Conservation (phyloP, 345 rosid genomes). For the Theobroma cacao region DNA sequence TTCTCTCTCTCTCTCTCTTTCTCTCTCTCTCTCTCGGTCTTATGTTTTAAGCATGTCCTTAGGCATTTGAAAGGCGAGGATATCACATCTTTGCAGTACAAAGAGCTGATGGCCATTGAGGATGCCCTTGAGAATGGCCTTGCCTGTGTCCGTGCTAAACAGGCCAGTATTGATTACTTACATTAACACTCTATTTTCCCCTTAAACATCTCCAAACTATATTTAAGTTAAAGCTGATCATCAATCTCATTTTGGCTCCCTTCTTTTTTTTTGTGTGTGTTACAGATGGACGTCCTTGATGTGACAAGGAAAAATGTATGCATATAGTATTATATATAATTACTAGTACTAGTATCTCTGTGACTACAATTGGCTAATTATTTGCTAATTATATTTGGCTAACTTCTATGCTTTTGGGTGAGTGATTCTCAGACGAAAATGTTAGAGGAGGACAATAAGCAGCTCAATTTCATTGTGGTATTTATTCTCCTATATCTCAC, state of each 20-base stretch:
- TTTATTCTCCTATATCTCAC: background rate
- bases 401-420: background rate
- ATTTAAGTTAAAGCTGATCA: background rate
- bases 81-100: constrained; percentile 35
- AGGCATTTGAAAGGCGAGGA: constrained; percentile 53
- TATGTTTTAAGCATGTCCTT: background rate
- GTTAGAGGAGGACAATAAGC: constrained; percentile 40
- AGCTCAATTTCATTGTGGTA: constrained; percentile 47
- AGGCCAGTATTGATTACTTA: background rate
- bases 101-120: constrained; percentile 35
- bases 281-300: constrained; percentile 3
- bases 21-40: background rate
- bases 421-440: background rate
- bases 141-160: background rate
- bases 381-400: background rate
- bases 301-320: background rate
- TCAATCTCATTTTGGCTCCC: background rate
- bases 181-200: background rate
- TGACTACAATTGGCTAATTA: background rate
- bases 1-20: too few species aligned
- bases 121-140: constrained; percentile 31
- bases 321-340: background rate
- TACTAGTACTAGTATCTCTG: background rate
- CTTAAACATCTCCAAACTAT: background rate
- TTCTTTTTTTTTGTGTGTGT: background rate